These are phyloP conservation scores for Hericium erinaceus DNA, from an alignment of 768 basidiomycete genomes.

Conservation along the genomic window DNA sequence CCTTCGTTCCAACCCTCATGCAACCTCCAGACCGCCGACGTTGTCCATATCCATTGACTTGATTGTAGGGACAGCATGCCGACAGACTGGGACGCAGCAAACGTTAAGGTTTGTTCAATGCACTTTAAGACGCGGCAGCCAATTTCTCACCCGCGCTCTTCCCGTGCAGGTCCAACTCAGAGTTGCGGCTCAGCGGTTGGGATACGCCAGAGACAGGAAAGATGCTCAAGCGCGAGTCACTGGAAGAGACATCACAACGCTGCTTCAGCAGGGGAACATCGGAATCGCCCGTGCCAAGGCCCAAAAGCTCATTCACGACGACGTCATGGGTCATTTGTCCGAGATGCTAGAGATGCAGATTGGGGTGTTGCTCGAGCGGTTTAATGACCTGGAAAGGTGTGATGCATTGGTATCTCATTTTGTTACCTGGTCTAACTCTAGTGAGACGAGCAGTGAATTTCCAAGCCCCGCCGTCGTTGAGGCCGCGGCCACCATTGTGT, in stretches of 20 bases:
- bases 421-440: neutral
- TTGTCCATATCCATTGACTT: too few relatives aligned
- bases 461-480: conserved; percentile 49
- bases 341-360: conserved; percentile 60
- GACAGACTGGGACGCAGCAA: too few relatives aligned
- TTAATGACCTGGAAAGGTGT: conserved; percentile 47
- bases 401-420: conserved; percentile 6
- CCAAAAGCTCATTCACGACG: conserved; percentile 55
- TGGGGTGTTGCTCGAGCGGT: conserved; percentile 49
- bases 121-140: too few relatives aligned
- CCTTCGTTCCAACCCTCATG: too few relatives aligned
- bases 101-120: too few relatives aligned
- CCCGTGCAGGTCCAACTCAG: conserved; percentile 46
- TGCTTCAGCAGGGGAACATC: conserved; percentile 53
- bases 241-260: conserved; percentile 57
- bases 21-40: too few relatives aligned
- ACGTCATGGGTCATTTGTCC: conserved; percentile 50
- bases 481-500: conserved; percentile 61
- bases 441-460: conserved; percentile 21
- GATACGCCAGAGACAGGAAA: conserved; percentile 61
- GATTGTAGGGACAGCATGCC: too few relatives aligned
- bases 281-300: conserved; percentile 64
- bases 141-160: too few relatives aligned
- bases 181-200: conserved; percentile 52
- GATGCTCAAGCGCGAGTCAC: conserved; percentile 56